Conservation (phyloP, 1,284 basidiomycete species). For the Malassezia globosa region DNA sequence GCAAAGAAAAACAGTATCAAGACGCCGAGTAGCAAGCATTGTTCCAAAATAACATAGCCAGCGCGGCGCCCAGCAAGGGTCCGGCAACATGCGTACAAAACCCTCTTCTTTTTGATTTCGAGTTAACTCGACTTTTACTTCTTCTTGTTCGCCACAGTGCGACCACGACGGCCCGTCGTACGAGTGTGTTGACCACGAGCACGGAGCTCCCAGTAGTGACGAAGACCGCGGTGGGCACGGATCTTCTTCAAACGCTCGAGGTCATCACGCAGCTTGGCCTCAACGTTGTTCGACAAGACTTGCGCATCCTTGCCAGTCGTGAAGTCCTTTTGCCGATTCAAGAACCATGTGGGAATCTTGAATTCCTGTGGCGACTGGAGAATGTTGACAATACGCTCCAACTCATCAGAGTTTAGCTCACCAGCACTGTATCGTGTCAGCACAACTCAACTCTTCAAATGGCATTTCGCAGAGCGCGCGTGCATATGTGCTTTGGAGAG, state of each 20-base stretch:
- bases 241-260: constrained; percentile 99
- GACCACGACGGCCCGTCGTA: constrained; percentile 67
- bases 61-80: no score
- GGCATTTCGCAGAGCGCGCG: no score
- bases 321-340: constrained; percentile 98
- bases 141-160: constrained; percentile 47
- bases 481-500: no score
- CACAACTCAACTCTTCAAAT: not conserved
- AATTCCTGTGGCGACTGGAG: constrained; percentile 99
- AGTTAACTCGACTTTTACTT: constrained; percentile 38
- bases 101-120: constrained; percentile 3
- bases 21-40: not conserved
- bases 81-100: not conserved
- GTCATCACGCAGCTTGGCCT: constrained; percentile 97
- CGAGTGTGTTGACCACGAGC: constrained; percentile 93
- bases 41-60: no score
- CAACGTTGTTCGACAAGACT: constrained; percentile 90
- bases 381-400: constrained; percentile 97
- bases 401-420: constrained; percentile 89
- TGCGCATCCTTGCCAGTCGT: constrained; percentile 94
- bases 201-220: constrained; percentile 92
- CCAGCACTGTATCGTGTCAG: constrained; percentile 58
- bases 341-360: constrained; percentile 98
- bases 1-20: no score
- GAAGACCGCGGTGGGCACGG: constrained; percentile 90